Evolutionary conservation across 371 early-diverging fungal species (phyloP), one percentile per base, ranked within the genome.

Genomic region (Dichotomocladium elegans): DNA sequence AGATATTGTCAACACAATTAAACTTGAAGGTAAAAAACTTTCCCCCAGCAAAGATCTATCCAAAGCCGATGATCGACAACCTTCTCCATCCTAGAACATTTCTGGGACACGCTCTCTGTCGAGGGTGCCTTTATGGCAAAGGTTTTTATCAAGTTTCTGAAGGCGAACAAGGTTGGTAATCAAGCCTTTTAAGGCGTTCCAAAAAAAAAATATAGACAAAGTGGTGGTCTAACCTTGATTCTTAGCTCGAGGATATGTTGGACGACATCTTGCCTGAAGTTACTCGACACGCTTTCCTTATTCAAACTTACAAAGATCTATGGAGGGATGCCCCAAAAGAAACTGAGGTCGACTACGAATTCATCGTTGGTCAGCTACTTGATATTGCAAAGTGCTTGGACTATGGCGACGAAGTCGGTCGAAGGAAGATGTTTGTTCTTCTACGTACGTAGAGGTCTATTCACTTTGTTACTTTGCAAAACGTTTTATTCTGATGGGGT

Each of bases 391-490:
- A 78, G 46, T 67, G 80, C n/a, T 70, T 87, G 4, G 92, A 94
- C 47, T 93, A 91, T 57, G 84, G 86, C 26, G 94, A 94, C 61
- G 94, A 94, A 78, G 81, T 87, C 35, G 93, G 93, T 4, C 74
- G 94, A 37, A 78, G 91, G 27, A 79, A 86, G 55, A 85, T 94
- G 82, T 83, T 87, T 66, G 80, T 79, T 31, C 60, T 88, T 24
- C 67, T 93, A 42, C 83, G 93, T 81, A 79, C 63, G 78, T 60
- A 21, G 19, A 10, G n/a, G n/a, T n/a, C n/a, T n/a, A n/a, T n/a
- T n/a, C n/a, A n/a, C n/a, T n/a, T n/a, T n/a, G n/a, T n/a, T n/a
- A n/a, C n/a, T n/a, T n/a, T n/a, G n/a, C n/a, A 30, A 8, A 35
- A 29, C 11, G 22, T 26, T 14, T 1, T 1, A 7, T 17, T 26